Percentiles rank a stretch among this genome's conserved stretches.
Conservation (phyloP, 495 filamentous ascomycete genomes). For the Margaritispora aquatica region DNA sequence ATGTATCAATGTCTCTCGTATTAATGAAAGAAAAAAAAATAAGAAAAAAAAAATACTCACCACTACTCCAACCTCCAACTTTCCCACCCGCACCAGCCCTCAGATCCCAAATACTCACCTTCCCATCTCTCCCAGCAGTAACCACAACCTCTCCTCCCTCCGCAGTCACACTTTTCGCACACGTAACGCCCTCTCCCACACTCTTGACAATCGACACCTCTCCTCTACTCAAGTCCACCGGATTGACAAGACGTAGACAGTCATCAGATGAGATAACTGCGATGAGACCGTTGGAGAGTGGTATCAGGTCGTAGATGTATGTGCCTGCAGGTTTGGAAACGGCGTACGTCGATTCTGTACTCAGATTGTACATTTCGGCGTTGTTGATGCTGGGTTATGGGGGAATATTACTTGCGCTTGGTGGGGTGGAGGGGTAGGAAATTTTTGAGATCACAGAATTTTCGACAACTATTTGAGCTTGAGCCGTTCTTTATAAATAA, state of each 20-base stretch:
- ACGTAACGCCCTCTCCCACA: conserved; percentile 50
- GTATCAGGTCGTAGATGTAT: conserved; percentile 47
- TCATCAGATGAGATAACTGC: conserved; percentile 48
- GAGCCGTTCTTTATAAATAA: too few species aligned
- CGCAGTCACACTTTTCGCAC: conserved; percentile 38
- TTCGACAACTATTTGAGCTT: not conserved
- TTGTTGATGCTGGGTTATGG: not conserved
- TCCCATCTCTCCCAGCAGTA: conserved; percentile 59
- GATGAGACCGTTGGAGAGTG: conserved; percentile 32
- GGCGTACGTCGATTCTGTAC: conserved; percentile 33
- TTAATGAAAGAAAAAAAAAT: too few species aligned
- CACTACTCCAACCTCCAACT: conserved; percentile 21
- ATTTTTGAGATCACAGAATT: not conserved
- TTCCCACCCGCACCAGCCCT: conserved; percentile 23
- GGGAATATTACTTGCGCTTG: not conserved
- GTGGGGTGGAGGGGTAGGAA: not conserved
- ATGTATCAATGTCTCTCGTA: too few species aligned
- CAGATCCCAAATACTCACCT: conserved; percentile 52
- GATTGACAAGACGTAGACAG: conserved; percentile 48
- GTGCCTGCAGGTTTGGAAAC: conserved; percentile 35
- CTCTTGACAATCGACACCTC: conserved; percentile 36
- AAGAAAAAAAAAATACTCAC: conserved; percentile 27
- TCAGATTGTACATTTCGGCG: conserved; percentile 39
- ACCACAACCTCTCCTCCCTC: conserved; percentile 33
- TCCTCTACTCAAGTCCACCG: conserved; percentile 31